Conservation (phyloP, 768 basidiomycete genomes). For the Lactarius pseudohatsudake region DNA sequence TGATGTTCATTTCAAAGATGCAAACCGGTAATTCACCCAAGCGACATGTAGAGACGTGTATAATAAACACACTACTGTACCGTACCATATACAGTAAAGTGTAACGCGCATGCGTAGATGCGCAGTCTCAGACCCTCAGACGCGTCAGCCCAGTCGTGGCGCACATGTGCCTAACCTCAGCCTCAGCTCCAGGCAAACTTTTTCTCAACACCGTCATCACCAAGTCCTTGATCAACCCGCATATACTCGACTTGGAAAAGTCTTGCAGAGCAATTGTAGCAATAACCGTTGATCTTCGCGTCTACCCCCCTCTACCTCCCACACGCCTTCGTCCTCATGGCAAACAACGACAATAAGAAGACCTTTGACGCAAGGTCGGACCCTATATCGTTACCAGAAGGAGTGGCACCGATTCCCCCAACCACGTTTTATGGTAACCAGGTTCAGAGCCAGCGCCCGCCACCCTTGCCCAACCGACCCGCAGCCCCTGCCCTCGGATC, state of each 20-base stretch:
- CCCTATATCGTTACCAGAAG: neutral
- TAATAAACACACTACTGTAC: neutral
- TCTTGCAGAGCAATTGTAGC: neutral
- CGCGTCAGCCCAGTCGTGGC: constrained; percentile 1
- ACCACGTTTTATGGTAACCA: constrained; percentile 19
- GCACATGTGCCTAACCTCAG: neutral
- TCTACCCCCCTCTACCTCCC: neutral
- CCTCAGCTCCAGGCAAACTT: neutral
- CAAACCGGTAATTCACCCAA: too few relatives aligned
- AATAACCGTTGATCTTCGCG: neutral
- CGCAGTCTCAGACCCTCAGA: neutral
- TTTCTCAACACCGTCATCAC: neutral
- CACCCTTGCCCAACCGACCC: constrained; percentile 39
- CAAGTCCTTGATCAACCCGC: neutral
- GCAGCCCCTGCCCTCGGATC: constrained; percentile 38
- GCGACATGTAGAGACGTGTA: neutral
- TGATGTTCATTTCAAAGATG: too few relatives aligned
- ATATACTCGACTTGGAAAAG: neutral
- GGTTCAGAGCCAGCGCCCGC: constrained; percentile 32
- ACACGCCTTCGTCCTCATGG: constrained; percentile 9
- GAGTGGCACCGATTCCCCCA: constrained; percentile 34
- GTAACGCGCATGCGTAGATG: neutral
- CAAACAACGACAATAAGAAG: constrained; percentile 12
- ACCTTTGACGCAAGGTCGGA: constrained; percentile 9
- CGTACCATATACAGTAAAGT: neutral